Percentiles rank a stretch among this genome's conserved stretches.
Evolutionary conservation across 805 yeast genomes (phyloP).

Genomic region (Yarrowia sp.): DNA sequence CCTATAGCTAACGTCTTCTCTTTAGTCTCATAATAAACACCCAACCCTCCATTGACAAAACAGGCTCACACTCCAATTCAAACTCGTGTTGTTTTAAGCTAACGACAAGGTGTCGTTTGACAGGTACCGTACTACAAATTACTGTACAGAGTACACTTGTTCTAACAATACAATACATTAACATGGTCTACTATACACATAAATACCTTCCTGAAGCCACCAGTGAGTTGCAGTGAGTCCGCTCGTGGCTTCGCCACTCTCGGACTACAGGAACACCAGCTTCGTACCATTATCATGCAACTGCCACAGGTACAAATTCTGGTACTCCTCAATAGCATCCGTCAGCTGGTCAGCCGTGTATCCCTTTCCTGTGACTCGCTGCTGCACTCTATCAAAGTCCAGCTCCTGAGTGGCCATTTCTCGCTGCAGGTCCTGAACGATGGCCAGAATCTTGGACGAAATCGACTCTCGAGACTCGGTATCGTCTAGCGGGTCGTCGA

Average conservation of each 20-base stretch:
- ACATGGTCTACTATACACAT: not conserved
- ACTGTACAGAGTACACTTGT: too few relatives aligned
- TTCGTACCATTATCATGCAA: slow-evolving; percentile 25
- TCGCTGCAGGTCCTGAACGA: slow-evolving; percentile 50
- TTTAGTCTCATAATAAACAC: too few relatives aligned
- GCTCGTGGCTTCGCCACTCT: not conserved
- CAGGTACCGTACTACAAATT: too few relatives aligned
- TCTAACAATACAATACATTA: too few relatives aligned
- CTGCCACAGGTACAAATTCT: slow-evolving; percentile 24
- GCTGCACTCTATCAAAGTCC: slow-evolving; percentile 40
- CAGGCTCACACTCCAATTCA: too few relatives aligned
- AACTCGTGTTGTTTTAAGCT: too few relatives aligned
- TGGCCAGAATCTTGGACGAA: slow-evolving; percentile 66
- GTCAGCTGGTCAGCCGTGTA: slow-evolving; percentile 76
- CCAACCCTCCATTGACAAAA: too few relatives aligned
- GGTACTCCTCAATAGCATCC: slow-evolving; percentile 72
- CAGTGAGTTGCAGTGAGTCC: too few relatives aligned
- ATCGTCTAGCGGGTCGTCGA: slow-evolving; percentile 56
- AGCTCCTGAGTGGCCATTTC: slow-evolving; percentile 37
- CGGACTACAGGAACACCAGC: slow-evolving; percentile 30
- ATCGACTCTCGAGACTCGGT: slow-evolving; percentile 64
- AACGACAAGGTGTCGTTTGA: too few relatives aligned
- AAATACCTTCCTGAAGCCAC: not conserved
- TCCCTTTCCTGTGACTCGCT: slow-evolving; percentile 73
- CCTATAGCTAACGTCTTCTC: too few relatives aligned